Conservation (phyloP, 83 land plant genomes). For the Picea abies region DNA sequence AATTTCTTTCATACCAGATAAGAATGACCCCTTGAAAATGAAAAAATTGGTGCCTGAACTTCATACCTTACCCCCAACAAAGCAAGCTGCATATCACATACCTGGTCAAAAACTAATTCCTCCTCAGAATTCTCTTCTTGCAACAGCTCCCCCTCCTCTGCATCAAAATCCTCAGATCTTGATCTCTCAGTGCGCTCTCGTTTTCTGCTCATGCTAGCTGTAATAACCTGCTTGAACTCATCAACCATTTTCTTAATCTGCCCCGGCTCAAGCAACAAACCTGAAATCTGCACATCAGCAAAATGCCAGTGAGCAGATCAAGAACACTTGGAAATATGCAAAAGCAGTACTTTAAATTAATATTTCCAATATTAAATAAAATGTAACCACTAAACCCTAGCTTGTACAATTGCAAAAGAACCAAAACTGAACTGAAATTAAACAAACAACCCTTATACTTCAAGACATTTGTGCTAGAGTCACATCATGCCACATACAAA, state of each 20-base stretch:
- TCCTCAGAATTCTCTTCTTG: conserved; percentile 57
- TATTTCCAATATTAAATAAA: not conserved
- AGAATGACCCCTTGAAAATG: not conserved
- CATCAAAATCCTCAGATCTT: conserved; percentile 60
- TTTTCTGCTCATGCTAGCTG: conserved; percentile 50
- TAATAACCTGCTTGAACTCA: conserved; percentile 52
- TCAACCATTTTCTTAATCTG: conserved; percentile 56
- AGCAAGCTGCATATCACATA: conserved; percentile 5
- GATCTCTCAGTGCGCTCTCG: conserved; percentile 45
- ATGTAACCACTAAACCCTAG: not conserved
- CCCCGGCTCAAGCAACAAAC: conserved; percentile 39
- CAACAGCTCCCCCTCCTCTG: conserved; percentile 55
- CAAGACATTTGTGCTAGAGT: no score
- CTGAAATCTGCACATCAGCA: conserved; percentile 32
- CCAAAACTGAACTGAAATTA: not conserved
- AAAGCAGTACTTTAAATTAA: not conserved
- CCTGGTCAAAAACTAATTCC: conserved; percentile 62
- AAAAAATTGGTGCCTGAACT: not conserved
- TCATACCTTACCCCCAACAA: not conserved
- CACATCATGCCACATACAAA: no score
- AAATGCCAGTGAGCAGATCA: not conserved
- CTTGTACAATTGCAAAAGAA: not conserved
- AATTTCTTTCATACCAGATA: not conserved
- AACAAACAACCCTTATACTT: no score
- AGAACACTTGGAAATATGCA: not conserved